Evolutionary conservation across 345 rosid genomes (phyloP).

Genomic region (Turritis glabra): DNA sequence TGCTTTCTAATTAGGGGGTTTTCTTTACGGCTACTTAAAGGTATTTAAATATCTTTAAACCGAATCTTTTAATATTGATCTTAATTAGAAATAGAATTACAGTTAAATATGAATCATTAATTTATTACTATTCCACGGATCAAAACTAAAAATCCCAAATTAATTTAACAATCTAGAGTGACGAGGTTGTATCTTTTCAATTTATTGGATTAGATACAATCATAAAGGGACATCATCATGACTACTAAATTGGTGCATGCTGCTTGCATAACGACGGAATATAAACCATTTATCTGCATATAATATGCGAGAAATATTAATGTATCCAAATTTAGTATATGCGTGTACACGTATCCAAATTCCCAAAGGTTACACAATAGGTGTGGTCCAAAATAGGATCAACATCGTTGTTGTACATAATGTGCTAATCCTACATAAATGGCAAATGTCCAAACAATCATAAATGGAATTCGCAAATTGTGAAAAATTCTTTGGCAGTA

Average conservation of each 20-base stretch:
- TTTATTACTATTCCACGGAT: no score
- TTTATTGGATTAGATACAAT: neutral
- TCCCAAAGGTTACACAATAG: slow-evolving; percentile 12
- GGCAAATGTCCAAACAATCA: slow-evolving; percentile 32
- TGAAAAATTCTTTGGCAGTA: neutral
- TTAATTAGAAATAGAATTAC: neutral
- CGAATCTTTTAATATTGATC: neutral
- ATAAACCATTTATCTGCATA: neutral
- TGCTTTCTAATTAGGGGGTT: neutral
- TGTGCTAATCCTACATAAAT: neutral
- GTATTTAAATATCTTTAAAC: neutral
- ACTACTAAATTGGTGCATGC: slow-evolving; percentile 22
- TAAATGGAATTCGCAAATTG: slow-evolving; percentile 25
- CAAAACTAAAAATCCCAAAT: neutral
- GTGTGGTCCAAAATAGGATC: slow-evolving; percentile 38
- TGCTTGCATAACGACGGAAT: slow-evolving; percentile 27
- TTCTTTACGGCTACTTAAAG: neutral
- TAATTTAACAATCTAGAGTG: neutral
- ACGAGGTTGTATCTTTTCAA: neutral
- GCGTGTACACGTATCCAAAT: slow-evolving; percentile 21
- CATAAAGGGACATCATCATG: slow-evolving; percentile 16
- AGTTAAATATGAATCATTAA: no score
- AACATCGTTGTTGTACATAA: slow-evolving; percentile 30
- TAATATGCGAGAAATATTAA: neutral
- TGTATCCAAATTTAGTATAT: no score